phyloP scores from a whole-genome alignment of 805 yeast genomes.

The Kazachstania taianensis region DNA sequence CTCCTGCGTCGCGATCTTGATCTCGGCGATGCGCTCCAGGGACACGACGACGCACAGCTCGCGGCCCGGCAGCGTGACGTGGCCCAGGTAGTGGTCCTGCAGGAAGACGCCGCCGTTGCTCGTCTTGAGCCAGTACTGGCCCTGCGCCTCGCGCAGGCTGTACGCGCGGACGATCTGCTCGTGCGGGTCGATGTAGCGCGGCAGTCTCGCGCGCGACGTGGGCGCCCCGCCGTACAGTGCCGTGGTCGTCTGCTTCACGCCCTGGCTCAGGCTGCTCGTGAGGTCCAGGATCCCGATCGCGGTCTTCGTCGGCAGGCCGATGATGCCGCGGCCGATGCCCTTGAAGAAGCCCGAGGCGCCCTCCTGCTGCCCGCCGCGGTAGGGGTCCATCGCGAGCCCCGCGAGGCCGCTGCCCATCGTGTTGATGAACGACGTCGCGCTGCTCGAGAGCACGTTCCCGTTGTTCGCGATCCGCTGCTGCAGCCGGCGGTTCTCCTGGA shows the following conservation, averaged over 20 bases:
- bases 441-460: slow-evolving; percentile 56
- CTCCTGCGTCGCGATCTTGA: slow-evolving; percentile 49
- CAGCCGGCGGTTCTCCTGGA: slow-evolving; percentile 71
- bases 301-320: slow-evolving; percentile 93
- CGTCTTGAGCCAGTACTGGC: slow-evolving; percentile 83
- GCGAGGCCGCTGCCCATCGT: slow-evolving; percentile 80
- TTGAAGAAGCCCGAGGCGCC: slow-evolving; percentile 90
- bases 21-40: slow-evolving; percentile 54
- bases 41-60: slow-evolving; percentile 72
- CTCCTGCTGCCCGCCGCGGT: slow-evolving; percentile 77
- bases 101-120: slow-evolving; percentile 71
- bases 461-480: slow-evolving; percentile 44
- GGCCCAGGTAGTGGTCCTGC: slow-evolving; percentile 74
- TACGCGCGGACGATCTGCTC: slow-evolving; percentile 70
- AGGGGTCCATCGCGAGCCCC: slow-evolving; percentile 85
- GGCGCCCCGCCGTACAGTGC: slow-evolving; percentile 36
- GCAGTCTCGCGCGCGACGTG: slow-evolving; percentile 29
- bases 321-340: slow-evolving; percentile 89
- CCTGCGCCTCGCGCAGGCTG: slow-evolving; percentile 77
- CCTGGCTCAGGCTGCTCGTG: slow-evolving; percentile 88
- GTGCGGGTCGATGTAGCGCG: slow-evolving; percentile 55
- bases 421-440: slow-evolving; percentile 82
- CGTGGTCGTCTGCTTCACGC: slow-evolving; percentile 85
- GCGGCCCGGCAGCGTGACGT: slow-evolving; percentile 70
- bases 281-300: slow-evolving; percentile 91